Evolutionary conservation across 805 yeast species (phyloP), one percentile per base, ranked within the genome.

Genomic region (Barnettozyma vustinii): DNA sequence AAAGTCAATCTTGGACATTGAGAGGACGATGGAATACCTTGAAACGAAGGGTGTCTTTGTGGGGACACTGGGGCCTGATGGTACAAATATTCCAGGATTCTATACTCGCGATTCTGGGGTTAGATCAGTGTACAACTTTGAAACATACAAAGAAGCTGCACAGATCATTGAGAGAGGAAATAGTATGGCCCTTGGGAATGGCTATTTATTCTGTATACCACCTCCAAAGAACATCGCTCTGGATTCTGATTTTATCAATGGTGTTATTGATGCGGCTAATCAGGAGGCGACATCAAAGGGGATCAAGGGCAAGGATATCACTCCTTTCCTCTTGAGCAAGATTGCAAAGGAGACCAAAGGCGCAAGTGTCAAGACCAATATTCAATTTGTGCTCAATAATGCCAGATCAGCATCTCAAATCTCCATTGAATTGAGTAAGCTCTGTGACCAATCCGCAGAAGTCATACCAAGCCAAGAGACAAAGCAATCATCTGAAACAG

Each of bases 11-110:
- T 69, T 89, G 48, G 97, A 89, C 59, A 83, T 90, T 47, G 80
- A 76, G 9, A 73, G 84, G 53, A 90, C 97, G 0, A 73, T 88
- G 75, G 97, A 89, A 63, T 87, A 83, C 60, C 70, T 89, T 46
- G 97, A 89, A 64, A 89, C 97, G 0, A 90, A 88, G 65, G 97
- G 97, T 13, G 96, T 89, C 1, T 84, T 84, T 57, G 96, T 89
- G 9, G 77, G 84, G 5, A 89, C 96, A 0, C 67, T 66, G 51
- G 81, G 83, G 13, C 77, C 77, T 7, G 56, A 56, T 12, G 79
- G 80, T 0, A 66, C 76, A 3, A 69, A 72, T 33, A 72, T 89
- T 20, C 97, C 97, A 0, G 96, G 96, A 0, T 89, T 89, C 57
- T 89, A 84, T 64, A 76, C 87, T 20, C 69, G 87, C 41, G 87